A percentile compares a stretch with the other conserved stretches of the same genome.
phyloP scores from a whole-genome alignment of 73 alveolate species.

The Tetrahymena elliotti region DNA sequence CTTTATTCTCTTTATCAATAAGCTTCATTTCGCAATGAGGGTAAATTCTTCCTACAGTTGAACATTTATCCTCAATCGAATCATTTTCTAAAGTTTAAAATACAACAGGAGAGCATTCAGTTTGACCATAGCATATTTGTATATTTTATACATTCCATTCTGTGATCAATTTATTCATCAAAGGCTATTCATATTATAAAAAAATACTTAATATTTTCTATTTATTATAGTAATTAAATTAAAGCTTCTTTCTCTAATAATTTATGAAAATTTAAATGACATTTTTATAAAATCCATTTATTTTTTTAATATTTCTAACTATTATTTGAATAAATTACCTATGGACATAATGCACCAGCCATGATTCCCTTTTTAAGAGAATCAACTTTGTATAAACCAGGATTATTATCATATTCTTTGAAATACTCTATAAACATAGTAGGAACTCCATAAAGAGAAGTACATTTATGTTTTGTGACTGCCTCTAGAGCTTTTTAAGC shows the following conservation, averaged over 20 bases:
- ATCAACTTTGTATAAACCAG: conserved; percentile 4
- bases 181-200: neutral
- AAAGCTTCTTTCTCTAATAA: neutral
- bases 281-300: no score
- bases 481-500: conserved; percentile 54
- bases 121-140: conserved; percentile 24
- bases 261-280: no score
- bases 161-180: neutral
- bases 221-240: no score
- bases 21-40: conserved; percentile 45
- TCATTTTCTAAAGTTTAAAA: conserved; percentile 9
- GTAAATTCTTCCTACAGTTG: conserved; percentile 55
- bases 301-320: no score
- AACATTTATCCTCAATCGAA: conserved; percentile 10
- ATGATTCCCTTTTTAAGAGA: conserved; percentile 63
- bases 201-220: neutral
- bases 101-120: conserved; percentile 32
- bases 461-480: conserved; percentile 42
- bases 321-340: conserved; percentile 19
- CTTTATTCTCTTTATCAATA: conserved; percentile 18
- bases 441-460: conserved; percentile 72
- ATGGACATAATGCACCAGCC: conserved; percentile 69
- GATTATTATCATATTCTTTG: conserved; percentile 38
- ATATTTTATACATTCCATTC: conserved; percentile 5
- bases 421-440: conserved; percentile 64